A percentile compares a stretch with the other conserved stretches of the same genome.
phyloP scores from a whole-genome alignment of 2,329 filamentous ascomycete species.

The Aspergillus intermedius region DNA sequence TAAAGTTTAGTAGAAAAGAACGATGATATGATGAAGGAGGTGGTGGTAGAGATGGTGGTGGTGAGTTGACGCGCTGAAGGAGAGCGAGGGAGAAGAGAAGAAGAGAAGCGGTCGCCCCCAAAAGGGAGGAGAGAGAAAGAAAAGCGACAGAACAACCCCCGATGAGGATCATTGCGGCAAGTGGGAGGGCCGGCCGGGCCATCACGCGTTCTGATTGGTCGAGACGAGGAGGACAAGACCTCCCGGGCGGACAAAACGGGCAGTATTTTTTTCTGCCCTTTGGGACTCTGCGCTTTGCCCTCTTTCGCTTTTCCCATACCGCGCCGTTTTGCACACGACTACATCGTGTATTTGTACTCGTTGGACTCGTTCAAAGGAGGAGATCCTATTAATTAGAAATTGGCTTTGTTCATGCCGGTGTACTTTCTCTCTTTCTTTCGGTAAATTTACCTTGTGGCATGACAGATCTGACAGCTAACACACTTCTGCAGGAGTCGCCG shows the following conservation, averaged over 20 bases:
- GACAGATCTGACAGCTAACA: too few relatives aligned
- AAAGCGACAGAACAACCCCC: slow-evolving; percentile 4
- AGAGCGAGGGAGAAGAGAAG: slow-evolving; percentile 10
- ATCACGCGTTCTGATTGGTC: slow-evolving; percentile 27
- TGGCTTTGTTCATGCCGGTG: too few relatives aligned
- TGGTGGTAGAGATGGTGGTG: not conserved
- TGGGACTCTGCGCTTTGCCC: slow-evolving; percentile 7
- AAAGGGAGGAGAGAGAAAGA: slow-evolving; percentile 17
- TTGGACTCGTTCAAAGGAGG: too few relatives aligned
- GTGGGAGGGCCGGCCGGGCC: slow-evolving; percentile 20
- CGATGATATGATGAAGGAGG: not conserved
- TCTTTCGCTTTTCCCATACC: not conserved
- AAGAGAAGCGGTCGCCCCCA: slow-evolving; percentile 10
- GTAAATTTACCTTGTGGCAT: too few relatives aligned
- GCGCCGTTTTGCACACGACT: not conserved
- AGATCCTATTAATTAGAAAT: too few relatives aligned
- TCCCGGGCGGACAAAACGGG: slow-evolving; percentile 19
- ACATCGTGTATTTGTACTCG: too few relatives aligned
- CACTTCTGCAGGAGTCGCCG: too few relatives aligned
- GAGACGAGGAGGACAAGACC: slow-evolving; percentile 30
- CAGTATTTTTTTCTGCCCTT: slow-evolving; percentile 21
- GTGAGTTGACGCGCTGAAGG: not conserved
- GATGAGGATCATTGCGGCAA: slow-evolving; percentile 23
- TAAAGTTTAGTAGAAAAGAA: too few relatives aligned
- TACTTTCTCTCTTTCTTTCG: too few relatives aligned